phyloP scores from a whole-genome alignment of 2,329 filamentous ascomycete genomes.

The Clonostachys sp. region DNA sequence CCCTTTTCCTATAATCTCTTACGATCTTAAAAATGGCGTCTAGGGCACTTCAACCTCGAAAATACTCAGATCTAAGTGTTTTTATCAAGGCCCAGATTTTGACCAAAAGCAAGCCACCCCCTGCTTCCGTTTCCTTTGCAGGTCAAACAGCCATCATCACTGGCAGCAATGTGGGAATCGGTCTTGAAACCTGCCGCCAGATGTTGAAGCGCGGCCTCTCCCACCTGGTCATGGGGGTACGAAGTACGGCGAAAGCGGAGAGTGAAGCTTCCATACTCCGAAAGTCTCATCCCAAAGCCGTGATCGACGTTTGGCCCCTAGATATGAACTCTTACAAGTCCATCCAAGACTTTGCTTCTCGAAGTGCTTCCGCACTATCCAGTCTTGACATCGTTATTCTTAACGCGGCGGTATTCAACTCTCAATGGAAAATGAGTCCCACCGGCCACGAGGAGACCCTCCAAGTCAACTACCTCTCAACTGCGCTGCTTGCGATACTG shows the following conservation, averaged over 20 bases:
- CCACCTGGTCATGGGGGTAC: conserved; percentile 24
- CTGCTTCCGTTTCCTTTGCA: conserved; percentile 5
- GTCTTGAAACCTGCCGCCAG: conserved; percentile 24
- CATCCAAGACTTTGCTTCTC: conserved; percentile 24
- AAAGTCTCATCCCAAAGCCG: not conserved
- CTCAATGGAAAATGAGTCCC: conserved; percentile 1
- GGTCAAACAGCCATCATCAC: conserved; percentile 26
- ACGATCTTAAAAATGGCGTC: no score
- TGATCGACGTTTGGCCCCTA: conserved; percentile 12
- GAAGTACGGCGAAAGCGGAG: conserved; percentile 6
- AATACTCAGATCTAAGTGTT: no score
- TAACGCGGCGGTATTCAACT: conserved; percentile 21
- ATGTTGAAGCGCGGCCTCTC: conserved; percentile 10
- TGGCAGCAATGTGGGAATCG: conserved; percentile 25
- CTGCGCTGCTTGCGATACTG: not conserved
- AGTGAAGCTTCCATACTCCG: not conserved
- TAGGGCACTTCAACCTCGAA: no score
- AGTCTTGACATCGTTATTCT: conserved; percentile 29
- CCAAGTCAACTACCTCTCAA: conserved; percentile 39
- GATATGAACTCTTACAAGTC: conserved; percentile 30
- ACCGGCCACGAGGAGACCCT: conserved; percentile 36
- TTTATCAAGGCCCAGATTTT: not conserved
- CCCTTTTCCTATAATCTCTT: no score
- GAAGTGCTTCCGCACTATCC: conserved; percentile 16
- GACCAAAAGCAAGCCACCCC: conserved; percentile 10